Percentiles rank a stretch among this genome's conserved stretches.
Conservation (phyloP, 129 eudicot genomes). For the Oenanthe sinensis region DNA sequence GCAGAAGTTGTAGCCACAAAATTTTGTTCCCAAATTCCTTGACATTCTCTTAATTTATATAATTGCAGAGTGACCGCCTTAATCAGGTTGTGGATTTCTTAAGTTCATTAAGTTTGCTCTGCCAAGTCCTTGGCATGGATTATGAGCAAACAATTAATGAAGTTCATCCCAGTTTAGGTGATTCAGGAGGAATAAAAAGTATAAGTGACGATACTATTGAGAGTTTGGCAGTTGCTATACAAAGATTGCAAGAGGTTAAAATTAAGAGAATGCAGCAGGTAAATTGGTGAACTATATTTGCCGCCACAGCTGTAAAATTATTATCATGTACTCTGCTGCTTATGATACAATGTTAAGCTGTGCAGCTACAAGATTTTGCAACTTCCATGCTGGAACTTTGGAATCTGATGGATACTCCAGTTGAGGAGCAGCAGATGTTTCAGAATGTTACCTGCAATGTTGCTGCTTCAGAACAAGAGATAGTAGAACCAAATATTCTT, state of each 20-base stretch:
- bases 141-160: constrained; percentile 48
- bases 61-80: constrained; percentile 66
- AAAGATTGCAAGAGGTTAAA: constrained; percentile 57
- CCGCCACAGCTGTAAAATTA: background rate
- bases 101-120: constrained; percentile 43
- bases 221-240: constrained; percentile 43
- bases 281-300: constrained; percentile 12
- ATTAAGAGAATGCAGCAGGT: constrained; percentile 72
- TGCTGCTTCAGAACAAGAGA: constrained; percentile 89
- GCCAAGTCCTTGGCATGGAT: constrained; percentile 81
- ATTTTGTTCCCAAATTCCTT: background rate
- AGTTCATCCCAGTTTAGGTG: constrained; percentile 60
- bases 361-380: constrained; percentile 85
- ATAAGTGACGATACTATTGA: constrained; percentile 50
- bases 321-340: background rate
- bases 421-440: constrained; percentile 84
- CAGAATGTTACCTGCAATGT: constrained; percentile 79
- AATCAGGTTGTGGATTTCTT: constrained; percentile 51
- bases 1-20: background rate
- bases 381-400: constrained; percentile 79
- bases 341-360: constrained; percentile 15
- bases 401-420: constrained; percentile 93
- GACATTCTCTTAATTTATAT: background rate
- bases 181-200: constrained; percentile 36
- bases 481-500: constrained; percentile 68